These are phyloP conservation scores for Botrytis byssoidea DNA, from an alignment of 2,329 filamentous ascomycete genomes.

Conservation along the genomic window DNA sequence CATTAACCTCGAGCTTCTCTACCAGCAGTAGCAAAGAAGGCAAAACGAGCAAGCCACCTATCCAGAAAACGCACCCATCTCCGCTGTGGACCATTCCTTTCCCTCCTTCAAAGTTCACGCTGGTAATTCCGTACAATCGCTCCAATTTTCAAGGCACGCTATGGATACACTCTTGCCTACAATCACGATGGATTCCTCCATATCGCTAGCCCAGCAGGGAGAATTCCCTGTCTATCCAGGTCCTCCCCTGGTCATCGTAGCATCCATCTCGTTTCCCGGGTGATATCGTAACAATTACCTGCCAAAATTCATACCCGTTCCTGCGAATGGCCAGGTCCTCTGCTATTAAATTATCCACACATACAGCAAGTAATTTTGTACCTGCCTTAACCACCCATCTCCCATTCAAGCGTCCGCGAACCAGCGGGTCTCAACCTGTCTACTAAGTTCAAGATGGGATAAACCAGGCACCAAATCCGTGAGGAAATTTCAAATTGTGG, in stretches of 20 bases:
- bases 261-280: slow-evolving; percentile 2
- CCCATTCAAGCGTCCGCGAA: not conserved
- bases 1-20: not conserved
- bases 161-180: not conserved
- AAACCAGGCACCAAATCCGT: not conserved
- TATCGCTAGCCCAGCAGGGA: not conserved
- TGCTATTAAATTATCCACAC: not conserved
- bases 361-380: not conserved
- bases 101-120: not conserved
- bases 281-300: not conserved
- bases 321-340: not conserved
- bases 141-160: slow-evolving; percentile 14
- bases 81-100: not conserved
- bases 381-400: not conserved
- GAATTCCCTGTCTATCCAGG: not conserved
- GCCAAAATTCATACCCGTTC: not conserved
- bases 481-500: slow-evolving; percentile 12
- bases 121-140: not conserved
- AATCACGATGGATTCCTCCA: not conserved
- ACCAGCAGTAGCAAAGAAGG: not conserved
- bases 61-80: not conserved
- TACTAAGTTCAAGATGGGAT: slow-evolving; percentile 5
- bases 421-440: slow-evolving; percentile 6
- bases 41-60: not conserved
- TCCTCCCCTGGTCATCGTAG: not conserved